Evolutionary conservation across 345 rosid species (phyloP).

Genomic region (Linum lewisii): DNA sequence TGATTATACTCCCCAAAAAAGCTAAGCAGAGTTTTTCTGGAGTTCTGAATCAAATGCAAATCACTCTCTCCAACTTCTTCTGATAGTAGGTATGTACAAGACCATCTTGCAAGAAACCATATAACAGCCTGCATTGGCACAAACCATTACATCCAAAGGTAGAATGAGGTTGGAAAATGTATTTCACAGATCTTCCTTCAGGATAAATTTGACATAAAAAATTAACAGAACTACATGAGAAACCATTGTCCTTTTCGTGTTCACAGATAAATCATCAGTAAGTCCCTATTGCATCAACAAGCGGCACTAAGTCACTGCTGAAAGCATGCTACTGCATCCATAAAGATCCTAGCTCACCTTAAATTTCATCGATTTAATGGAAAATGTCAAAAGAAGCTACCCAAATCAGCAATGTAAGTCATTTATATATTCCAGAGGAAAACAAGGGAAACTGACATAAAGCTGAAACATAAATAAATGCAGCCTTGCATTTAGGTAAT

Average conservation of each 20-base stretch:
- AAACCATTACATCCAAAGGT: constrained; percentile 2
- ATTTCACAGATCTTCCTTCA: not conserved
- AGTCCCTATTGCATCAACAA: not conserved
- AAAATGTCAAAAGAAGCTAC: not conserved
- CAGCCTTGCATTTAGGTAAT: not conserved
- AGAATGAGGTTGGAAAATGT: not conserved
- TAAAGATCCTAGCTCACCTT: not conserved
- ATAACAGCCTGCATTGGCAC: constrained; percentile 58
- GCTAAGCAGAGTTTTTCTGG: constrained; percentile 44
- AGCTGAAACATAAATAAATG: no score
- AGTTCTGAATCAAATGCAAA: constrained; percentile 37
- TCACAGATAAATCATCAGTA: not conserved
- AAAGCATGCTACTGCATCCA: not conserved
- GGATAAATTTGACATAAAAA: not conserved
- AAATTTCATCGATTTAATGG: not conserved
- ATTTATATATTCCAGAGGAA: not conserved
- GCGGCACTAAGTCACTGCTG: not conserved
- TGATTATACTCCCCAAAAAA: constrained; percentile 78
- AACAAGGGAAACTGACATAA: not conserved
- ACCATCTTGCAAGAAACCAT: constrained; percentile 99
- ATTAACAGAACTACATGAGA: no score
- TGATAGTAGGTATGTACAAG: constrained; percentile 71
- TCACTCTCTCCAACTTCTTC: constrained; percentile 41
- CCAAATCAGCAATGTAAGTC: not conserved
- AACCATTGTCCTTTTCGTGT: not conserved